A percentile compares a stretch with the other conserved stretches of the same genome.
Evolutionary conservation across 1,139 yeast genomes (phyloP).

Genomic region (Yamadazyma diddensiae): DNA sequence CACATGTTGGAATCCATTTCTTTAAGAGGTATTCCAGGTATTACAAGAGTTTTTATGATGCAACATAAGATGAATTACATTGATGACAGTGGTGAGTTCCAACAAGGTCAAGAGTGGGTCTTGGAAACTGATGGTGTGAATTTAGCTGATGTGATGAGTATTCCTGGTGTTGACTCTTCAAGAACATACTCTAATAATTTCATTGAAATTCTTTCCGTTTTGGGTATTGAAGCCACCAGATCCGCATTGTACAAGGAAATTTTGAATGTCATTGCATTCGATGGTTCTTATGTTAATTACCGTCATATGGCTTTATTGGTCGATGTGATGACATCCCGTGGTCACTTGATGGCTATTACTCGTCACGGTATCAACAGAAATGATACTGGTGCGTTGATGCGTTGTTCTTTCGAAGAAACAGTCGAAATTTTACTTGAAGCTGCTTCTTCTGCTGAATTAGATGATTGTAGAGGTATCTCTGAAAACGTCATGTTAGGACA

Average conservation of each 20-base stretch:
- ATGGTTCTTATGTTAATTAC: constrained; percentile 98
- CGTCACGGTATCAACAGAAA: constrained; percentile 99
- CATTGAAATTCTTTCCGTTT: constrained; percentile 89
- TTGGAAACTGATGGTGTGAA: constrained; percentile 98
- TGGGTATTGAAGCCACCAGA: constrained; percentile 98
- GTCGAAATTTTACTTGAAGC: constrained; percentile 97
- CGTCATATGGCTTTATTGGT: constrained; percentile 97
- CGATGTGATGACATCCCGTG: constrained; percentile 98
- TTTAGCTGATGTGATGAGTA: constrained; percentile 90
- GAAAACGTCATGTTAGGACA: constrained; percentile 98
- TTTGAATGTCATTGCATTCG: constrained; percentile 95
- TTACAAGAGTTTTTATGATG: constrained; percentile 90
- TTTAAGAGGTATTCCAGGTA: constrained; percentile 93
- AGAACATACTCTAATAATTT: constrained; percentile 95
- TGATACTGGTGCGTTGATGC: constrained; percentile 98
- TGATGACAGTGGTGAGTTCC: constrained; percentile 81
- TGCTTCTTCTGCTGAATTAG: constrained; percentile 96
- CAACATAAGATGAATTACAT: constrained; percentile 81
- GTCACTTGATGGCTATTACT: constrained; percentile 97
- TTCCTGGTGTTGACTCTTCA: constrained; percentile 88
- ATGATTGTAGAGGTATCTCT: constrained; percentile 98
- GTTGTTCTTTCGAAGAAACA: constrained; percentile 99
- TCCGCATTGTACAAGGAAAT: constrained; percentile 91
- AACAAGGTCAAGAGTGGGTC: constrained; percentile 94
- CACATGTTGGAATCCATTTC: constrained; percentile 96